A percentile compares a stretch with the other conserved stretches of the same genome.
Conservation (phyloP, 768 basidiomycete species). For the Lentinula detonsa region DNA sequence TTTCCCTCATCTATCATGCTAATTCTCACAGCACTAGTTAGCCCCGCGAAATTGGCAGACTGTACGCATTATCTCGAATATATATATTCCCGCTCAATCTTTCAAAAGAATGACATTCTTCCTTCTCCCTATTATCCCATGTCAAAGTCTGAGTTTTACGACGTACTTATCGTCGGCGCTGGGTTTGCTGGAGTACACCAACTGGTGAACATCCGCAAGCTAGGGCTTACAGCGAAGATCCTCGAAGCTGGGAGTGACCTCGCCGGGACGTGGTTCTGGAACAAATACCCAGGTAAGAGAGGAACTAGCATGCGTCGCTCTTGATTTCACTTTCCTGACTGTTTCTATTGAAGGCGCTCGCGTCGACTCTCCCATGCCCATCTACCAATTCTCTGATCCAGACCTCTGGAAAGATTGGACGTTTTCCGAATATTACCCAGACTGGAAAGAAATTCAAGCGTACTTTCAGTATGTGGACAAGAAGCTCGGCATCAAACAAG, state of each 20-base stretch:
- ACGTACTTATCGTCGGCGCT: not conserved
- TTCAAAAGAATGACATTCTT: not conserved
- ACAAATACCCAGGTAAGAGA: not conserved
- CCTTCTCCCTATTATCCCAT: not conserved
- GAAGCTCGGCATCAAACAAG: constrained; percentile 1
- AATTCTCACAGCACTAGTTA: too few species aligned
- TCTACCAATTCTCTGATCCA: constrained; percentile 6
- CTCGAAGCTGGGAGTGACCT: not conserved
- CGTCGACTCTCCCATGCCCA: not conserved
- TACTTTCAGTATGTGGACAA: constrained; percentile 4
- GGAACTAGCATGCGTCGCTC: not conserved
- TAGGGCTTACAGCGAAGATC: constrained; percentile 1
- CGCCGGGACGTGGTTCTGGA: constrained; percentile 3
- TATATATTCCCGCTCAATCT: too few species aligned
- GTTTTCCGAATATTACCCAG: not conserved
- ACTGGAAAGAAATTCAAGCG: not conserved
- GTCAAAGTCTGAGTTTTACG: not conserved
- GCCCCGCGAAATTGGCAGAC: too few species aligned
- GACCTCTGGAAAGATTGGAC: not conserved
- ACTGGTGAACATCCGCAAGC: not conserved
- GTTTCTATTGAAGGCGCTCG: not conserved
- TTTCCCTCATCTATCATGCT: too few species aligned
- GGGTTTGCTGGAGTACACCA: not conserved
- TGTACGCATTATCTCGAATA: too few species aligned
- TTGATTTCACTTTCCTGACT: not conserved